Conservation (phyloP, 306 rosid species). For the Mimosa pudica region DNA sequence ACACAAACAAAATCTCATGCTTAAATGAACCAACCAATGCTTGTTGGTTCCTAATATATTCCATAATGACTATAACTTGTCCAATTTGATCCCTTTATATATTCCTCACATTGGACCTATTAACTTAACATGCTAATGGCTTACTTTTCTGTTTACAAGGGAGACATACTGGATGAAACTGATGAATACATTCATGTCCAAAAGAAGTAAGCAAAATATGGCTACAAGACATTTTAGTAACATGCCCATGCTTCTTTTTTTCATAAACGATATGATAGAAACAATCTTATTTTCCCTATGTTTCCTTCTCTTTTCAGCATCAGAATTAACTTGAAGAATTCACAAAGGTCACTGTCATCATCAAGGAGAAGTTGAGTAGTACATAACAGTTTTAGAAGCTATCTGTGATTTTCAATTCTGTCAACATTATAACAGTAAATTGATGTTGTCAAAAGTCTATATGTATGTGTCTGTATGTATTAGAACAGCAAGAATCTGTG, state of each 20-base stretch:
- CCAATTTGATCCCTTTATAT: neutral
- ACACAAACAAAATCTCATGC: too few species aligned
- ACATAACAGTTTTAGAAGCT: slow-evolving; percentile 41
- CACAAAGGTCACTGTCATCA: slow-evolving; percentile 55
- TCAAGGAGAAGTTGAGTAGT: slow-evolving; percentile 41
- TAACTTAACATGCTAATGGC: slow-evolving; percentile 23
- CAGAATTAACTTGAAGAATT: slow-evolving; percentile 51
- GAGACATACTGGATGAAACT: slow-evolving; percentile 82
- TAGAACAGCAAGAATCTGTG: neutral
- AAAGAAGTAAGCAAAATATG: slow-evolving; percentile 52
- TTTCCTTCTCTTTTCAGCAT: slow-evolving; percentile 49
- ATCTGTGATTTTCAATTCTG: slow-evolving; percentile 20
- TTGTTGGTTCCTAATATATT: too few species aligned
- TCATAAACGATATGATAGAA: neutral
- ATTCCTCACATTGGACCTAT: neutral
- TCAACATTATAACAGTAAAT: neutral
- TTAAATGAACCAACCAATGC: too few species aligned
- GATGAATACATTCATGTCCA: slow-evolving; percentile 65
- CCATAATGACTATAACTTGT: neutral
- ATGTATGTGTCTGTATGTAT: neutral
- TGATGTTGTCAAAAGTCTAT: neutral
- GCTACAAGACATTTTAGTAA: neutral
- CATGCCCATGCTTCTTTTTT: neutral
- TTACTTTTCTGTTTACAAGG: slow-evolving; percentile 41
- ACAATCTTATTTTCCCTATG: neutral